These are phyloP conservation scores for Piper longum DNA, from an alignment of 164 flowering plant species.

Conservation along the genomic window DNA sequence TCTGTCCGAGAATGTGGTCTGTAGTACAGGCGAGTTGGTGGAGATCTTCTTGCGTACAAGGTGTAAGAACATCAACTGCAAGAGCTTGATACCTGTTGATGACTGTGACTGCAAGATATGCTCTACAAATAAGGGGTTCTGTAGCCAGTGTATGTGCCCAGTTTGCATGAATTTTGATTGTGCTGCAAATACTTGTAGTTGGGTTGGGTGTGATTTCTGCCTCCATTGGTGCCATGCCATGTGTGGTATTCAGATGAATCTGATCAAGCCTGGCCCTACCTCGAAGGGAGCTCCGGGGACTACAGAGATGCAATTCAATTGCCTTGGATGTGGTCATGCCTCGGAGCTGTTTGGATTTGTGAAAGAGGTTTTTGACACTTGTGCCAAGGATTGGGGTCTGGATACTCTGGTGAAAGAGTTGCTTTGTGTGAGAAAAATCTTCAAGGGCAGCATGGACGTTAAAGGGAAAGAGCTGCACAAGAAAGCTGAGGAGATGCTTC, in stretches of 20 bases:
- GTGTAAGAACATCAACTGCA: conserved; percentile 69
- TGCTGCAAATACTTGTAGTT: conserved; percentile 85
- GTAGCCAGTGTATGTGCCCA: conserved; percentile 94
- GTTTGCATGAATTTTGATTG: conserved; percentile 75
- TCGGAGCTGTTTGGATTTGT: conserved; percentile 95
- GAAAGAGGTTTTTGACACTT: conserved; percentile 63
- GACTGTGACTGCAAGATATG: conserved; percentile 97
- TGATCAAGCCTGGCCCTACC: conserved; percentile 62
- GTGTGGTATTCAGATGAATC: conserved; percentile 61
- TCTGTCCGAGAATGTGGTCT: conserved; percentile 23
- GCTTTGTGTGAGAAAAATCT: conserved; percentile 75
- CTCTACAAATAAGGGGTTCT: conserved; percentile 71
- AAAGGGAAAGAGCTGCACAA: conserved; percentile 59
- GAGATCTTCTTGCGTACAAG: conserved; percentile 64
- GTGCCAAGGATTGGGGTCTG: conserved; percentile 69
- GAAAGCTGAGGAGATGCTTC: conserved; percentile 49
- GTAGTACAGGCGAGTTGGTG: conserved; percentile 40
- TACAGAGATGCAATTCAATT: conserved; percentile 69
- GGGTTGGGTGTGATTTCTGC: conserved; percentile 97
- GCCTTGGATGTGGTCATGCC: conserved; percentile 87
- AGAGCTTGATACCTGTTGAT: conserved; percentile 59
- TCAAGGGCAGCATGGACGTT: conserved; percentile 50
- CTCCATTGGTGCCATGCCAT: conserved; percentile 95
- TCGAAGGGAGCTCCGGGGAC: conserved; percentile 52
- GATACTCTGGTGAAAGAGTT: conserved; percentile 70